Evolutionary conservation across 2,329 filamentous ascomycete genomes (phyloP).

Genomic region (Cercospora berteroae): DNA sequence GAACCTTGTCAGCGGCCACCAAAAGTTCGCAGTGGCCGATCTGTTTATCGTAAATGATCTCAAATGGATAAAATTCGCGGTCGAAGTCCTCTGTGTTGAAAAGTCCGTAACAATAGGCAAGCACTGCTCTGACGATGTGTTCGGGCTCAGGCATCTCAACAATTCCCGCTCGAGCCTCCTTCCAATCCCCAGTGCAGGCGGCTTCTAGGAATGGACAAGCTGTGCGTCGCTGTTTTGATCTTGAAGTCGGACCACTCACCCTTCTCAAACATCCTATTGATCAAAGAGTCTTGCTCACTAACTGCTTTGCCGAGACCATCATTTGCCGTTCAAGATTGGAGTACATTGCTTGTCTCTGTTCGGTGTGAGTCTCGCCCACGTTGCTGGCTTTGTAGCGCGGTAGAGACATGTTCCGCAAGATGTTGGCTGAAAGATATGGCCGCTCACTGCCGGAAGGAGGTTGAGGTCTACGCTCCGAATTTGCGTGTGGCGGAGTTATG

Average conservation of each 20-base stretch:
- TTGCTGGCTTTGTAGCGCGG: neutral
- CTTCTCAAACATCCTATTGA: neutral
- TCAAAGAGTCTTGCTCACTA: neutral
- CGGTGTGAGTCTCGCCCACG: neutral
- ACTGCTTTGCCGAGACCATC: neutral
- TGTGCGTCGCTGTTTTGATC: neutral
- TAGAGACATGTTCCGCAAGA: neutral
- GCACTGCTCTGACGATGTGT: neutral
- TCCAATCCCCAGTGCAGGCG: neutral
- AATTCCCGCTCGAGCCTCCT: neutral
- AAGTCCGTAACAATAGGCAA: neutral
- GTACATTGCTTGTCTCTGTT: neutral
- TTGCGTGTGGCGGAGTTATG: neutral
- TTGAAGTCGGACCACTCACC: slow-evolving; percentile 8
- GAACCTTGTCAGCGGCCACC: neutral
- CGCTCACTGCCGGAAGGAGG: neutral
- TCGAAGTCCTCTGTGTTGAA: neutral
- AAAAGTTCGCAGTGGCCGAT: neutral
- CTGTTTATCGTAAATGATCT: neutral
- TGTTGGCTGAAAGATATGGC: neutral
- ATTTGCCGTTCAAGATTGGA: neutral
- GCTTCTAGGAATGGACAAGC: slow-evolving; percentile 6
- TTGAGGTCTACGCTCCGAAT: neutral
- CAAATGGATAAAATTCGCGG: neutral
- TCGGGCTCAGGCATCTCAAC: neutral